phyloP scores from a whole-genome alignment of 768 basidiomycete species.

The Trametes cubensis region DNA sequence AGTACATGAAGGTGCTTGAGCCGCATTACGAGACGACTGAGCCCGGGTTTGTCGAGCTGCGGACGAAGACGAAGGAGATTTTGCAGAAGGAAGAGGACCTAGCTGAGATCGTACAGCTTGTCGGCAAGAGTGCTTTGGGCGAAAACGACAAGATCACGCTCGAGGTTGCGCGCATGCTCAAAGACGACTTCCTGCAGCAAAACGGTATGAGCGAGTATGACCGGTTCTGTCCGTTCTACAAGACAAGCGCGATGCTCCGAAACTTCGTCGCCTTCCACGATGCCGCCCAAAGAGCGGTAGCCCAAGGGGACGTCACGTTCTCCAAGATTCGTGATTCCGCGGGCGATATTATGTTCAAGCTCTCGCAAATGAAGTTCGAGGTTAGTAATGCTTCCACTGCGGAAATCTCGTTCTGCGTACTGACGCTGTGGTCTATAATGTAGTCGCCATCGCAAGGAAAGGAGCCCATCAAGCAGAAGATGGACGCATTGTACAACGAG shows the following conservation, averaged over 20 bases:
- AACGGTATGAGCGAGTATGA: slow-evolving; percentile 99
- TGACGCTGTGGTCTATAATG: background rate
- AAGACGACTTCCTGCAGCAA: slow-evolving; percentile 97
- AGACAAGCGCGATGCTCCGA: slow-evolving; percentile 93
- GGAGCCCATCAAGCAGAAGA: slow-evolving; percentile 77
- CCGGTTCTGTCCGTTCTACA: slow-evolving; percentile 97
- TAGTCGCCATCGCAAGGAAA: slow-evolving; percentile 92
- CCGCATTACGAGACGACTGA: slow-evolving; percentile 88
- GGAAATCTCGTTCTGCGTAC: background rate
- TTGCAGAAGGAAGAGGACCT: slow-evolving; percentile 98
- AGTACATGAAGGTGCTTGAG: slow-evolving; percentile 93
- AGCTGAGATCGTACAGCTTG: slow-evolving; percentile 98
- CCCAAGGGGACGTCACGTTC: slow-evolving; percentile 82
- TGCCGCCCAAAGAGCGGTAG: slow-evolving; percentile 82
- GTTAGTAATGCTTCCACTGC: slow-evolving; percentile 46
- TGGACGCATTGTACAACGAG: slow-evolving; percentile 80
- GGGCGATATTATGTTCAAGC: slow-evolving; percentile 89
- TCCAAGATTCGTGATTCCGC: slow-evolving; percentile 85
- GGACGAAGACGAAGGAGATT: slow-evolving; percentile 93
- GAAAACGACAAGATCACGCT: slow-evolving; percentile 98
- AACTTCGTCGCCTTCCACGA: slow-evolving; percentile 96
- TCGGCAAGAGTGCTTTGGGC: slow-evolving; percentile 96
- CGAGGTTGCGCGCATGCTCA: slow-evolving; percentile 95
- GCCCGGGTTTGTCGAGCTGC: slow-evolving; percentile 94
- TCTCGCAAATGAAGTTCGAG: slow-evolving; percentile 99